Conservation (phyloP, 2,329 filamentous ascomycete species). For the Teratosphaeria viscida region DNA sequence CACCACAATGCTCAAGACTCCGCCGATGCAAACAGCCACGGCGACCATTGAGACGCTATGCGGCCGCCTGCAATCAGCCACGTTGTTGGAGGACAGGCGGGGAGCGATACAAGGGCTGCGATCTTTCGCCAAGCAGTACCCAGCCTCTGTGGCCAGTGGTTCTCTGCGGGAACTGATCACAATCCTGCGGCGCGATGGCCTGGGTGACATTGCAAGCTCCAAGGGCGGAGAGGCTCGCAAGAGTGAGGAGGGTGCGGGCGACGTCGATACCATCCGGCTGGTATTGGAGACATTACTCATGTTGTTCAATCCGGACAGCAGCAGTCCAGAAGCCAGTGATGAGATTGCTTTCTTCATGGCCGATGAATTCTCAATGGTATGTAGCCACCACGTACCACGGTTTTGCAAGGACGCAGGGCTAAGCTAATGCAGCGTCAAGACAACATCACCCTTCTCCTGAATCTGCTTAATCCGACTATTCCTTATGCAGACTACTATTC, state of each 20-base stretch:
- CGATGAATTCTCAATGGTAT: conserved; percentile 88
- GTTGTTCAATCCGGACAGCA: conserved; percentile 66
- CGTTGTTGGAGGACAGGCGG: conserved; percentile 84
- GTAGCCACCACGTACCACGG: background rate
- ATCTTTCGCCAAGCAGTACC: conserved; percentile 93
- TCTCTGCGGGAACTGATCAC: conserved; percentile 81
- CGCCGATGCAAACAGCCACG: conserved; percentile 89
- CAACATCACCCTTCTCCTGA: conserved; percentile 82
- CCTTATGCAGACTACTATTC: conserved; percentile 58
- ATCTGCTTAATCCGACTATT: conserved; percentile 76
- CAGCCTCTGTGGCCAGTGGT: conserved; percentile 87
- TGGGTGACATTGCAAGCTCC: conserved; percentile 17
- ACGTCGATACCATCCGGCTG: conserved; percentile 92
- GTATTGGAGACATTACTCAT: conserved; percentile 90
- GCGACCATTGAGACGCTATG: conserved; percentile 89
- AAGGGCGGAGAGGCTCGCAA: conserved; percentile 5
- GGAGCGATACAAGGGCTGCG: conserved; percentile 85
- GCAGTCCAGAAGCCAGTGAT: conserved; percentile 76
- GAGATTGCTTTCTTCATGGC: conserved; percentile 94
- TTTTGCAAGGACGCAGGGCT: conserved; percentile 27
- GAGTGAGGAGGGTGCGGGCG: conserved; percentile 32
- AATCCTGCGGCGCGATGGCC: conserved; percentile 65
- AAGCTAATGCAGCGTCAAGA: conserved; percentile 66
- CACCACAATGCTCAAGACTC: conserved; percentile 49
- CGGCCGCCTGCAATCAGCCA: conserved; percentile 76